Evolutionary conservation across 495 filamentous ascomycete genomes (phyloP).

Genomic region (Annulohypoxylon moriforme): DNA sequence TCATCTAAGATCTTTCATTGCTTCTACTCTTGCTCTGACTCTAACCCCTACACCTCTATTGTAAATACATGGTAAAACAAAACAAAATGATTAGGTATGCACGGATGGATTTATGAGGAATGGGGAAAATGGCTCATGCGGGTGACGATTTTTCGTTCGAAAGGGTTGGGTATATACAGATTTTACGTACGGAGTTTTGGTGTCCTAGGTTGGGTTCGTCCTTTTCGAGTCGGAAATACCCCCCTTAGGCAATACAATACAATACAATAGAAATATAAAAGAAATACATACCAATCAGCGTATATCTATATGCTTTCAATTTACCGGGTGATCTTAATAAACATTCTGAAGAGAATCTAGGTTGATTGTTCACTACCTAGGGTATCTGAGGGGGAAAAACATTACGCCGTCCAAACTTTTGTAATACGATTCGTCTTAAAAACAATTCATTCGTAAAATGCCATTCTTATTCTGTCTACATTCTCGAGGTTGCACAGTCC

Average conservation of each 20-base stretch:
- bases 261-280: constrained; percentile 28
- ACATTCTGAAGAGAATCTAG: too few species aligned
- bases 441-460: neutral
- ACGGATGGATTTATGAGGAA: constrained; percentile 12
- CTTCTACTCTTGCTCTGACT: neutral
- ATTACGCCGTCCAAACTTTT: constrained; percentile 1
- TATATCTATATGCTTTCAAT: too few species aligned
- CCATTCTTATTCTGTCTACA: constrained; percentile 5
- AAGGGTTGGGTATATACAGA: constrained; percentile 12
- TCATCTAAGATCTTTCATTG: constrained; percentile 53
- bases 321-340: too few species aligned
- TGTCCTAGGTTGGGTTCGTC: neutral
- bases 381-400: constrained; percentile 1
- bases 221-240: constrained; percentile 40
- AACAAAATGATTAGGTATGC: constrained; percentile 5
- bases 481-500: constrained; percentile 14
- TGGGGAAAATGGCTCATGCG: constrained; percentile 17
- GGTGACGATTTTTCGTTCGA: constrained; percentile 11
- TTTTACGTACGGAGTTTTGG: constrained; percentile 16
- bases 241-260: constrained; percentile 28
- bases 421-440: constrained; percentile 2
- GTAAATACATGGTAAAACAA: too few species aligned
- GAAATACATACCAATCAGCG: neutral
- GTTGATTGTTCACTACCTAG: neutral
- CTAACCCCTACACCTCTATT: neutral